Conservation (phyloP, 2,329 filamentous ascomycete genomes). For the Neurospora crassa region DNA sequence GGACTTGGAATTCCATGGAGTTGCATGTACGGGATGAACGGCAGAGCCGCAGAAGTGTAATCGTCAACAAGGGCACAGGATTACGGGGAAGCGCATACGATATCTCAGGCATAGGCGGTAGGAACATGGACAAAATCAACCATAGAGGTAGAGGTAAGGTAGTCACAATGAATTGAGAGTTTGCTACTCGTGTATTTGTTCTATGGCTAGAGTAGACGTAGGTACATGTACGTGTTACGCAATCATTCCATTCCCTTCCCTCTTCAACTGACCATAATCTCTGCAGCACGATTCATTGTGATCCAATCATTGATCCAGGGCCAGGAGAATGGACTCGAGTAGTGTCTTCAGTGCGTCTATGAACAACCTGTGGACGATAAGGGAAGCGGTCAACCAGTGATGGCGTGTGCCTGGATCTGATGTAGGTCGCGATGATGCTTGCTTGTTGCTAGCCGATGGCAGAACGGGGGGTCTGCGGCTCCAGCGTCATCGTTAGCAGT, state of each 20-base stretch:
- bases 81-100: not conserved
- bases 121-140: not conserved
- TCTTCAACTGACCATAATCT: not conserved
- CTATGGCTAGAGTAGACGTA: not conserved
- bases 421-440: not conserved
- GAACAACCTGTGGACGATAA: not conserved
- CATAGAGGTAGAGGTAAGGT: too few species aligned
- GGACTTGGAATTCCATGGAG: not conserved
- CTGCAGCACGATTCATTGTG: not conserved
- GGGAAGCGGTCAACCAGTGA: not conserved
- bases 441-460: not conserved
- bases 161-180: too few species aligned
- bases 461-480: not conserved
- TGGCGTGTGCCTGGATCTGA: not conserved
- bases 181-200: not conserved
- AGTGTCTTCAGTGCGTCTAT: not conserved
- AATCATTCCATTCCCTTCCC: not conserved
- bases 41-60: not conserved
- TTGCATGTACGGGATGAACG: not conserved
- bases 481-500: not conserved
- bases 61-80: not conserved
- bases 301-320: not conserved
- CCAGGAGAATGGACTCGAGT: not conserved
- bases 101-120: not conserved
- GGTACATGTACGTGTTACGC: not conserved